Conservation (phyloP, 768 basidiomycete species). For the Suillus paluster region DNA sequence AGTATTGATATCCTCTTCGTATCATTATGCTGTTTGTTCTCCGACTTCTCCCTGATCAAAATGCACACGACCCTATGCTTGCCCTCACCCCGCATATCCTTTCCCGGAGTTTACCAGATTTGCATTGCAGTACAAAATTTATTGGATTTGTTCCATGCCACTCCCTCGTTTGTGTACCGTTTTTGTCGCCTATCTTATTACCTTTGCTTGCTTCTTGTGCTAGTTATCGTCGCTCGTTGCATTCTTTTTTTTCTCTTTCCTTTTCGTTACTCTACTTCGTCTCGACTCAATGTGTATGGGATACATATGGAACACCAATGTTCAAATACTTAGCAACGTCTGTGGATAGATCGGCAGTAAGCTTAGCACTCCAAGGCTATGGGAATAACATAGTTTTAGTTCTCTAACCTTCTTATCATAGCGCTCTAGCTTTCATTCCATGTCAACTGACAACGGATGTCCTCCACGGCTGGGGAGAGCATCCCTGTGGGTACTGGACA, state of each 20-base stretch:
- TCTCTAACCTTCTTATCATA: not conserved
- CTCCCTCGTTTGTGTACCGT: slow-evolving; percentile 31
- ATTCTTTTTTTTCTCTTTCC: slow-evolving; percentile 17
- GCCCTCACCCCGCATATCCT: slow-evolving; percentile 16
- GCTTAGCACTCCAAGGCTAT: not conserved
- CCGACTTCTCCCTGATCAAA: not conserved
- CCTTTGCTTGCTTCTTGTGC: slow-evolving; percentile 34
- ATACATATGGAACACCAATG: slow-evolving; percentile 35
- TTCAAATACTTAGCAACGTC: slow-evolving; percentile 21
- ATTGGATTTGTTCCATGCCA: slow-evolving; percentile 21
- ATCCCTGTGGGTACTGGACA: slow-evolving; percentile 54
- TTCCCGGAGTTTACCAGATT: slow-evolving; percentile 25
- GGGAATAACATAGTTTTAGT: not conserved
- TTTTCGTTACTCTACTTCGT: slow-evolving; percentile 16
- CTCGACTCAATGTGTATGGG: slow-evolving; percentile 42
- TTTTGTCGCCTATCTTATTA: slow-evolving; percentile 30
- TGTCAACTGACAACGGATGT: slow-evolving; percentile 1
- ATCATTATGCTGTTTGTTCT: slow-evolving; percentile 4
- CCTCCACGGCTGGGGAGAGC: slow-evolving; percentile 8
- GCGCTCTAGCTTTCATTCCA: not conserved
- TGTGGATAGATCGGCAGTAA: not conserved
- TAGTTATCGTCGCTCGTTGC: slow-evolving; percentile 23
- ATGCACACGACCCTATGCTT: slow-evolving; percentile 9
- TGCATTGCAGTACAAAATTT: slow-evolving; percentile 23
- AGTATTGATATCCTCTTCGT: slow-evolving; percentile 53